Percentiles rank a stretch among this genome's conserved stretches.
These are phyloP conservation scores for Phytophthora ramorum DNA, from an alignment of 352 stramenopile genomes.

Conservation along the genomic window DNA sequence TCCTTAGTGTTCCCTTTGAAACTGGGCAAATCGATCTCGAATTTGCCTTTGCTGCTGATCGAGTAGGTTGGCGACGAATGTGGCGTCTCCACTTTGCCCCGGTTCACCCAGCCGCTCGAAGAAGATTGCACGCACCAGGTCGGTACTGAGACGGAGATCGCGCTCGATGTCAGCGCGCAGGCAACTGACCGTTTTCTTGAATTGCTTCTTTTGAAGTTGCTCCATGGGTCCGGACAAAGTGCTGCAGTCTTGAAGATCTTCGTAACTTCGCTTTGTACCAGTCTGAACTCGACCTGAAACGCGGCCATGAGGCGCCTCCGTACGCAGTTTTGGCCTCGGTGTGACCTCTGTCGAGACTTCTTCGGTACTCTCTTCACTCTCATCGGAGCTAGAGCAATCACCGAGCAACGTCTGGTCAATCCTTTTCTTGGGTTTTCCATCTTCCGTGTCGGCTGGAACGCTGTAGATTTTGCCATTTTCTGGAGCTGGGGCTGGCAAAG, in stretches of 20 bases:
- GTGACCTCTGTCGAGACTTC: not conserved
- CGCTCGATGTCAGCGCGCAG: conserved; percentile 26
- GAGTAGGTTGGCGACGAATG: conserved; percentile 23
- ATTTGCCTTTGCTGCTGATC: conserved; percentile 23
- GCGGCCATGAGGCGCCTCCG: conserved; percentile 1
- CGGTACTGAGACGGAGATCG: conserved; percentile 6
- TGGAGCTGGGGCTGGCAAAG: not conserved
- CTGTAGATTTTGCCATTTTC: not conserved
- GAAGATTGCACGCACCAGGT: conserved; percentile 15
- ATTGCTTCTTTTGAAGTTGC: conserved; percentile 22
- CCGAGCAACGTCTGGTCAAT: not conserved
- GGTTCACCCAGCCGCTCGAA: conserved; percentile 21
- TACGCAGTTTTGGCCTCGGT: conserved; percentile 3
- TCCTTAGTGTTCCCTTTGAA: conserved; percentile 10
- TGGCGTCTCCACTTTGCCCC: conserved; percentile 11
- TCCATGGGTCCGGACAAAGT: conserved; percentile 8
- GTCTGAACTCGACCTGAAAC: not conserved
- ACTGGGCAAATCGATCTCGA: conserved; percentile 6
- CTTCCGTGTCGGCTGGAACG: not conserved
- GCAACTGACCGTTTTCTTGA: conserved; percentile 11
- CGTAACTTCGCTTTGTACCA: not conserved
- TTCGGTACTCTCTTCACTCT: not conserved
- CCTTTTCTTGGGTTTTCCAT: not conserved
- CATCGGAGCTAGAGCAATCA: conserved; percentile 1
- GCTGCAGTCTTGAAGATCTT: conserved; percentile 15